These are phyloP conservation scores for Anthracocystis setariae DNA, from an alignment of 1,284 basidiomycete genomes.

Conservation along the genomic window DNA sequence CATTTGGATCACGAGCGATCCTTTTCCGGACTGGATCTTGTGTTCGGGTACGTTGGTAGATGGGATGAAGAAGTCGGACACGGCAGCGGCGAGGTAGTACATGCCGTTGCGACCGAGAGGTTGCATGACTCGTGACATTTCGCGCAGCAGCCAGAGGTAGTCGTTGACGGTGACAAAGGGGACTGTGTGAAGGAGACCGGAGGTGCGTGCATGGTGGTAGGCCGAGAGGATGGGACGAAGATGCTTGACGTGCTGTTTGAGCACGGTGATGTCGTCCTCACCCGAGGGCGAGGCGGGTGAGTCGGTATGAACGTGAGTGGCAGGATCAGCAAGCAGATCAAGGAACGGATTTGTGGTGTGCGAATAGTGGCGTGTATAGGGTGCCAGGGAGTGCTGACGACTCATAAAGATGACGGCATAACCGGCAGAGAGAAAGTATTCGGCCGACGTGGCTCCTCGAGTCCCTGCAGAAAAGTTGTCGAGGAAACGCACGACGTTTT, in stretches of 20 bases:
- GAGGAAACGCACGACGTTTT: conserved; percentile 81
- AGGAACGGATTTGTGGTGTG: conserved; percentile 98
- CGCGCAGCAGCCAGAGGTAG: conserved; percentile 90
- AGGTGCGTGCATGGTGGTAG: conserved; percentile 82
- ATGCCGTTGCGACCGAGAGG: conserved; percentile 78
- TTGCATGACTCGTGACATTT: conserved; percentile 75
- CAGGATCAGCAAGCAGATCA: conserved; percentile 82
- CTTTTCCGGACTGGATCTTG: conserved; percentile 94
- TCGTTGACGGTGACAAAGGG: conserved; percentile 95
- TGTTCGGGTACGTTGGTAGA: conserved; percentile 90
- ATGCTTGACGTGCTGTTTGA: conserved; percentile 73
- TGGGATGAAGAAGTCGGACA: conserved; percentile 97
- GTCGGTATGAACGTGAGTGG: conserved; percentile 26
- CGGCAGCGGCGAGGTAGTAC: conserved; percentile 97
- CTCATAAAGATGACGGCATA: conserved; percentile 99
- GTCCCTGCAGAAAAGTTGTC: conserved; percentile 99
- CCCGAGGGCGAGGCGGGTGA: conserved; percentile 21
- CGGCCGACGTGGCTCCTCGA: conserved; percentile 93
- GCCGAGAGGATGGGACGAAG: conserved; percentile 80
- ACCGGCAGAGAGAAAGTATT: conserved; percentile 89
- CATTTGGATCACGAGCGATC: conserved; percentile 90
- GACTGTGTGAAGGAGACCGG: conserved; percentile 81
- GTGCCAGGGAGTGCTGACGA: conserved; percentile 93
- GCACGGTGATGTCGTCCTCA: conserved; percentile 74
- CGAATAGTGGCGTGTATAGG: conserved; percentile 95